Base-by-base conservation (phyloP, 2,329 filamentous ascomycete species). In the Cladobotryum mycophilum region DNA sequence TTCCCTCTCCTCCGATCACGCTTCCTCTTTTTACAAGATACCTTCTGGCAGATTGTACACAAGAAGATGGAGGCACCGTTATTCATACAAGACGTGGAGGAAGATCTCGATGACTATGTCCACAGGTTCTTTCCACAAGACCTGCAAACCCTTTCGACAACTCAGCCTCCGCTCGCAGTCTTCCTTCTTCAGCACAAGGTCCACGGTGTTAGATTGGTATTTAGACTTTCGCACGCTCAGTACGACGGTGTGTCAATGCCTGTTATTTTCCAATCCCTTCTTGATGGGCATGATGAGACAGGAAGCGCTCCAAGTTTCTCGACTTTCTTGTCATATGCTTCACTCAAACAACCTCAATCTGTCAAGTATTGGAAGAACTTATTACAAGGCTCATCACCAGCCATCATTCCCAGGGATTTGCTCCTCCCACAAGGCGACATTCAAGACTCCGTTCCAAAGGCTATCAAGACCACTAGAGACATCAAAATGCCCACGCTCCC, bases 161-260 rank as follows among this genome's bases (percentile, higher is more conserved):
- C 35, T n/a, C 47, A 54, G 9, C 54, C 56, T 2, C 55, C 58
- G 11, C 18, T 56, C 2, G 34, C 47, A 3, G 55, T 62, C 41
- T 50, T 52, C 0, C 48, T 61, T 18, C 34, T 63, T 9, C 37
- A 47, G 38, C 51, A 58, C 41, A 34, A 52, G 15, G 47, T 41
- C 1, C 51, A 58, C 17, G 60, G 55, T 9, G 35, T 47, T 5
- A 49, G 55, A 12, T 33, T 64, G 2, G 41, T 60, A 3, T 36
- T 62, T 36, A 58, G 60, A n/a, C 11, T 77, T 8, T 77, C 74
- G 0, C 74, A 76, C 52, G 73, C 73, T 1, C 73, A 76, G 52
- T 76, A 76, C 49, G 73, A 76, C 46, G 73, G 73, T 25, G 73
- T 25, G 66, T 75, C 25, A 72, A 64, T 48, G 62, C 71, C 72